Base-by-base conservation (phyloP, 1,284 basidiomycete genomes). In the Cutaneotrichosporon daszewskae region DNA sequence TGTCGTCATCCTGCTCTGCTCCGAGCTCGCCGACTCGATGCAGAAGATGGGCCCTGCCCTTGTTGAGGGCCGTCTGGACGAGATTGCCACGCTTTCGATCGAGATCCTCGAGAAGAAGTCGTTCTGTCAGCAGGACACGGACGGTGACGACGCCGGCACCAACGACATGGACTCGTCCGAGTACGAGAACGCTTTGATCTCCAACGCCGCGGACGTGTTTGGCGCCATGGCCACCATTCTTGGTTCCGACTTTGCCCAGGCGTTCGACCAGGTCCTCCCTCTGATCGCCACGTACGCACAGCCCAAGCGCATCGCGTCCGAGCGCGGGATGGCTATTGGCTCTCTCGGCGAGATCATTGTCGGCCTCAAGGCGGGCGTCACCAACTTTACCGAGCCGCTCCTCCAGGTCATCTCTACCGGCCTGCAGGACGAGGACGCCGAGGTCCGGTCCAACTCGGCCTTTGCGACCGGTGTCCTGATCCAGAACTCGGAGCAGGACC, bases 391-490 rank as follows among this genome's bases (percentile, higher is more conserved):
- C 3, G 43, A 66, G 58, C 79, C 79, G n/a, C 75, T 95, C 14
- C 77, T 91, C 45, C 80, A 87, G 49, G 78, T 95, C 48, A 85
- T 94, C 73, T 54, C 85, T 66, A 78, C 77, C 47, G 90, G 87
- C 9, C 78, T 98, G 23, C 72, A 79, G 49, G 95, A 98, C 64
- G 75, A 79, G 28, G 94, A 97, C 44, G 75, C 84, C 9, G 91
- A 97, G 68, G 92, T 98, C 5, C 83, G 89, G 59, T 92, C 88
- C 71, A 98, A 98, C 63, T 90, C 92, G 25, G 90, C 91, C 10
- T 99, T 96, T 64, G 92, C 91, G 19, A 78, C 84, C 24, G 95
- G 95, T 53, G 83, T 95, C 33, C 79, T 99, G 48, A 80, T 97
- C 51, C 89, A 94, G 73, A 81, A 94, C 75, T 84, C 87, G 13